Conservation (phyloP, 2,329 filamentous ascomycete species). For the Colletotrichum lini region DNA sequence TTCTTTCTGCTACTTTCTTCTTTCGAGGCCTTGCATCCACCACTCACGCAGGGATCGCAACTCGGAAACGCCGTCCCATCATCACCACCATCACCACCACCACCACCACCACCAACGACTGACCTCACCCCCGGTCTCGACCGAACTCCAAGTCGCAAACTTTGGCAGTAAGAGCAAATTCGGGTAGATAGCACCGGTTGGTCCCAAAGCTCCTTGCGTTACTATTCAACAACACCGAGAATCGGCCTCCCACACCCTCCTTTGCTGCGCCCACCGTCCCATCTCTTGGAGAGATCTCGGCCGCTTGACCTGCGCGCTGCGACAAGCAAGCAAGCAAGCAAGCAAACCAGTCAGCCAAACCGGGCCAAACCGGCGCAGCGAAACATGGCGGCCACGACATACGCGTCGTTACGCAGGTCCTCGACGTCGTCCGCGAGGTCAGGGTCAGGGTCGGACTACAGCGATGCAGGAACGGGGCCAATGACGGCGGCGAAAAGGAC, state of each 20-base stretch:
- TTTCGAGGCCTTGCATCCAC: constrained; percentile 3
- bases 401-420: constrained; percentile 35
- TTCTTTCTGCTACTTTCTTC: not conserved
- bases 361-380: not conserved
- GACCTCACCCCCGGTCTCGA: not conserved
- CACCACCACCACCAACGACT: not conserved
- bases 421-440: constrained; percentile 35
- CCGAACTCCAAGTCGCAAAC: constrained; percentile 22
- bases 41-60: constrained; percentile 29
- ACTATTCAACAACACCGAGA: not conserved
- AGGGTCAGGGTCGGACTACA: not conserved
- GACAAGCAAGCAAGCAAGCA: too few relatives aligned
- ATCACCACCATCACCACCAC: not conserved
- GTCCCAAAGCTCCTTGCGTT: not conserved
- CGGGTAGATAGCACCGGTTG: not conserved
- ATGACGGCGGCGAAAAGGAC: not conserved
- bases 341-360: not conserved
- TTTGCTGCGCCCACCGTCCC: constrained; percentile 15
- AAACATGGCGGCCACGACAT: constrained; percentile 31
- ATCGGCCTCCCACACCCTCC: not conserved
- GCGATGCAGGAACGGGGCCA: constrained; percentile 9
- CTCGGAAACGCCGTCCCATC: constrained; percentile 38
- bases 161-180: constrained; percentile 1
- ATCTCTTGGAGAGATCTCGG: not conserved
- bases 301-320: not conserved